These are phyloP conservation scores for Metschnikowia peoriensis DNA, from an alignment of 805 yeast genomes.

Conservation along the genomic window DNA sequence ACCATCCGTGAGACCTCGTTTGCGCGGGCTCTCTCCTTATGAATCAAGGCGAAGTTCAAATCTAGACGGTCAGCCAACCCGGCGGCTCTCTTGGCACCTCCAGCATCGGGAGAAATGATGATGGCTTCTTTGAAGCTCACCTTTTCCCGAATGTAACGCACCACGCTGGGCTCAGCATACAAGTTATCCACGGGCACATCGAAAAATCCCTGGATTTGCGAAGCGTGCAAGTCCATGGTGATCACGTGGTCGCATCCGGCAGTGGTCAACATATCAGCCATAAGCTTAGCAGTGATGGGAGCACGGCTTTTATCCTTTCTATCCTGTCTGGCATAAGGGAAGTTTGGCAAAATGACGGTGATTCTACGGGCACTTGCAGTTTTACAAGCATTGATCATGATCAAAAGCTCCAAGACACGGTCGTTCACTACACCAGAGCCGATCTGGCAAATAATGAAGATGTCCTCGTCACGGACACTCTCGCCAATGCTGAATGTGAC, in stretches of 20 bases:
- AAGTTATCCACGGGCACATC: slow-evolving; percentile 80
- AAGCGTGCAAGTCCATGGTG: slow-evolving; percentile 87
- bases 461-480: slow-evolving; percentile 82
- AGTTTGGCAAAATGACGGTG: slow-evolving; percentile 79
- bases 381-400: slow-evolving; percentile 80
- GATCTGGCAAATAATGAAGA: slow-evolving; percentile 74
- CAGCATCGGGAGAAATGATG: slow-evolving; percentile 84
- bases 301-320: slow-evolving; percentile 83
- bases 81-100: slow-evolving; percentile 90
- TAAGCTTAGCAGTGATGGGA: slow-evolving; percentile 79
- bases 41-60: slow-evolving; percentile 78
- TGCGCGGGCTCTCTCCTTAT: slow-evolving; percentile 80
- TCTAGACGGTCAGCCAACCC: slow-evolving; percentile 77
- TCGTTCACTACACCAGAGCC: slow-evolving; percentile 78
- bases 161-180: slow-evolving; percentile 81
- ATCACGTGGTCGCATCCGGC: slow-evolving; percentile 87
- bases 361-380: slow-evolving; percentile 81
- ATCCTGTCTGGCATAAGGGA: slow-evolving; percentile 88
- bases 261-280: slow-evolving; percentile 78
- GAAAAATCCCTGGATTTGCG: slow-evolving; percentile 85
- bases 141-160: slow-evolving; percentile 67
- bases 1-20: slow-evolving; percentile 85
- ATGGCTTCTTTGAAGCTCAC: slow-evolving; percentile 61
- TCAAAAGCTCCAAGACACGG: slow-evolving; percentile 66
- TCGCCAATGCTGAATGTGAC: slow-evolving; percentile 76